Conservation (phyloP, 257 asterid genomes). For the Rhazya stricta region DNA sequence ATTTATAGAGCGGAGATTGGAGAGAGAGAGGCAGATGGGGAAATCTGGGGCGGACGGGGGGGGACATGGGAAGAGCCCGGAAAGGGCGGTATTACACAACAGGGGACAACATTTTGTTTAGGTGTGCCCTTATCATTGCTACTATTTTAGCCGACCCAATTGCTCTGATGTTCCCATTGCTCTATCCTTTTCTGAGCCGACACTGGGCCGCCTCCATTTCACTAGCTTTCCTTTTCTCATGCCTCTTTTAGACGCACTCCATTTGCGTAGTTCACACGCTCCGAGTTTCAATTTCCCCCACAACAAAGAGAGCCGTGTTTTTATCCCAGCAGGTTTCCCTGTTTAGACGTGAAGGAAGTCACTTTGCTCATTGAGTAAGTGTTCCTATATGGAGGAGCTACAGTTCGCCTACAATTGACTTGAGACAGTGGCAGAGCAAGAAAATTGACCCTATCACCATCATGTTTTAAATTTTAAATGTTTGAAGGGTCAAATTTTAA, state of each 20-base stretch:
- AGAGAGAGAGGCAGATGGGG: background rate
- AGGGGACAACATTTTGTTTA: conserved; percentile 36
- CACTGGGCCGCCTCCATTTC: conserved; percentile 21
- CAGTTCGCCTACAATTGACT: too few species aligned
- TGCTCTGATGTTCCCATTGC: conserved; percentile 34
- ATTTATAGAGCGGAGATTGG: background rate
- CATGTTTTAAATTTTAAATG: too few species aligned
- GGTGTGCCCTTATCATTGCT: conserved; percentile 48
- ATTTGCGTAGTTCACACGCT: conserved; percentile 13
- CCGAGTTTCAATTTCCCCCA: background rate
- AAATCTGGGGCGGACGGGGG: background rate
- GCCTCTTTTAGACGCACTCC: conserved; percentile 20
- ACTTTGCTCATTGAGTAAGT: too few species aligned
- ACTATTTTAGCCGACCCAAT: conserved; percentile 56
- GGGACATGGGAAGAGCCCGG: conserved; percentile 10
- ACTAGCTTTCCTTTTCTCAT: conserved; percentile 2
- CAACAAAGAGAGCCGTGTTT: background rate
- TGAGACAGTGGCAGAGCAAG: too few species aligned
- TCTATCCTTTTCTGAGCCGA: conserved; percentile 32
- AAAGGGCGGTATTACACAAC: background rate
- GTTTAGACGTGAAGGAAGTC: background rate
- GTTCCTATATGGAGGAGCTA: too few species aligned
- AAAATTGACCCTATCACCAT: too few species aligned
- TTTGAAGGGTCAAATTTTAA: too few species aligned
- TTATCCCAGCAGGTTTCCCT: background rate